These are phyloP conservation scores for Begonia masoniana DNA, from an alignment of 306 rosid species.

Conservation along the genomic window DNA sequence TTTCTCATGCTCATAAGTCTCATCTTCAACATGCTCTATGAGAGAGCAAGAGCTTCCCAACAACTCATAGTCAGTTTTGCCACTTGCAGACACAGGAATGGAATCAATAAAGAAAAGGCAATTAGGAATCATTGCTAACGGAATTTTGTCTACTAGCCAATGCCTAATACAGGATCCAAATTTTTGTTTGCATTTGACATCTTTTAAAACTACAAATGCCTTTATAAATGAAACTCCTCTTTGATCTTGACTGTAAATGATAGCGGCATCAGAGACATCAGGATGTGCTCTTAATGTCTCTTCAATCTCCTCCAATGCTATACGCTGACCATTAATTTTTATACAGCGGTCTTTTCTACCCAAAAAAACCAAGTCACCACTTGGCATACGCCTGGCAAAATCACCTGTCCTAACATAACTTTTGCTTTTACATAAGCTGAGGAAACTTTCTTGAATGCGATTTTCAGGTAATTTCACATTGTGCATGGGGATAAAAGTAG, in stretches of 20 bases:
- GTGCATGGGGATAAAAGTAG: constrained; percentile 21
- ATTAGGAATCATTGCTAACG: constrained; percentile 47
- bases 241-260: constrained; percentile 31
- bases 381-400: constrained; percentile 42
- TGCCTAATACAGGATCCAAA: constrained; percentile 41
- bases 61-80: constrained; percentile 64
- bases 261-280: constrained; percentile 54
- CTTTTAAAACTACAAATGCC: constrained; percentile 58
- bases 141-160: constrained; percentile 67
- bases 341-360: constrained; percentile 83
- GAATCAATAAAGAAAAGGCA: constrained; percentile 37
- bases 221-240: constrained; percentile 31
- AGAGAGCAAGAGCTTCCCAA: constrained; percentile 28
- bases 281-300: constrained; percentile 53
- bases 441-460: constrained; percentile 17
- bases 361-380: constrained; percentile 71
- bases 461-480: constrained; percentile 27
- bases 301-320: constrained; percentile 78
- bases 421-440: constrained; percentile 12
- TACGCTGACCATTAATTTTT: constrained; percentile 66
- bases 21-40: constrained; percentile 20
- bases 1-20: constrained; percentile 22
- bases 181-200: constrained; percentile 25
- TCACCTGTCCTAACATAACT: constrained; percentile 67
- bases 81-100: constrained; percentile 58